Base-by-base conservation (phyloP, 2,329 filamentous ascomycete genomes). In the Leptographium flavum region DNA sequence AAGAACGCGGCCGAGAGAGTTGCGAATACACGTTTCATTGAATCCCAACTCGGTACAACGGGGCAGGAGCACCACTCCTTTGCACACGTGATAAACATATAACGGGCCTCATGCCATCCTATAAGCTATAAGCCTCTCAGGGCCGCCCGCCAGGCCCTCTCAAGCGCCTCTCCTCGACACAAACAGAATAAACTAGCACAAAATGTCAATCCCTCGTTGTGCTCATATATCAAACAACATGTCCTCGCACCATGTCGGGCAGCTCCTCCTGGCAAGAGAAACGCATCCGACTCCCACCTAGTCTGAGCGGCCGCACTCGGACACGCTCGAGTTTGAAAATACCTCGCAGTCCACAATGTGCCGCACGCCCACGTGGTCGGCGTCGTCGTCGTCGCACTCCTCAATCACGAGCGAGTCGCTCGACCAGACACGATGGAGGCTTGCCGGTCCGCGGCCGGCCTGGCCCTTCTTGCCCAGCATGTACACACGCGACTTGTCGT, bases 311-410 rank as follows among this genome's bases (percentile, higher is more conserved):
- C 25, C 11, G 25, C 14, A 21, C 1, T 43, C 33, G 6, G 32
- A 30, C 2, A 17, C n/a, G n/a, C n/a, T 9, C 14, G 33, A 27
- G 27, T 49, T 49, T 14, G 49, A 50, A 19, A 48, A 39, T 3
- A 50, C 49, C 30, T 49, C 49, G 22, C 47, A 50, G 1, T 50
- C 47, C 11, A 42, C 31, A 31, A 50, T 31, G 10, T 39, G 47
- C 8, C 15, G 38, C 42, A 15, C 25, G 23, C 14, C 17, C 31
- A n/a, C n/a, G n/a, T 6, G 14, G 8, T 38, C 43, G 5, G 27
- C 22, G 7, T 32, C 27, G 4, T 39, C 40, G 17, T 40, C 42
- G 15, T 4, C 31, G 37, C 17, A 52, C 31, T 52, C 50, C 13
- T 45, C 43, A 3, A 52, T 40, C 35, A 48, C 47, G 10, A 52